Evolutionary conservation across 495 filamentous ascomycete species (phyloP).

Genomic region (Xylaria longipes): DNA sequence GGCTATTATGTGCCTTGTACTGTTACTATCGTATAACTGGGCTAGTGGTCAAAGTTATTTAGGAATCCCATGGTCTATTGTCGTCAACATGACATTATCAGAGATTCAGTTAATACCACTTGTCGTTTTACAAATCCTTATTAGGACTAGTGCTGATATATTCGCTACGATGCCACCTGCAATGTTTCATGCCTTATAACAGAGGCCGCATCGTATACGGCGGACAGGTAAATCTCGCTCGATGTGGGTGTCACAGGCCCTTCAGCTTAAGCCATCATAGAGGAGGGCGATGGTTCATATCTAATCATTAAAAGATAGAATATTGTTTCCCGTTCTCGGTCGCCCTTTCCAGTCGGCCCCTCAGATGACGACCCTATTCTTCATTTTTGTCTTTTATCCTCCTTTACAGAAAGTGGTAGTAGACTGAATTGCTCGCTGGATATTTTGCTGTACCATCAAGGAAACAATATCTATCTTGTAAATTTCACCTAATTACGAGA

Average conservation of each 20-base stretch:
- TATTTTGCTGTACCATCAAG: not conserved
- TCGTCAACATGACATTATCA: not conserved
- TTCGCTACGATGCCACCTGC: not conserved
- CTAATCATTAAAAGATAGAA: not conserved
- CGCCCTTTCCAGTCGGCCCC: not conserved
- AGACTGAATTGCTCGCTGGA: not conserved
- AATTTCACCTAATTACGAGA: not conserved
- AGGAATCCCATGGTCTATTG: not conserved
- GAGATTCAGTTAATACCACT: not conserved
- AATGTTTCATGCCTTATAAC: not conserved
- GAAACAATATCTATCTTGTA: not conserved
- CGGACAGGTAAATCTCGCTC: not conserved
- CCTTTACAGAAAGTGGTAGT: not conserved
- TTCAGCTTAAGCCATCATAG: not conserved
- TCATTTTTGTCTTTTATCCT: not conserved
- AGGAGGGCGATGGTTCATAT: not conserved
- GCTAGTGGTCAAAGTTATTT: not conserved
- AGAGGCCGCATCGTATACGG: not conserved
- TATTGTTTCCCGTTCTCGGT: not conserved
- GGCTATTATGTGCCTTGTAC: not conserved
- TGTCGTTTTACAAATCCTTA: no score
- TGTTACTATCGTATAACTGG: not conserved
- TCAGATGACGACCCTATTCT: not conserved
- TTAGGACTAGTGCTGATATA: not conserved
- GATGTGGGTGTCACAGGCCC: not conserved